These are phyloP conservation scores for Chlorella sorokiniana DNA, from an alignment of 139 green algal species.

Conservation along the genomic window DNA sequence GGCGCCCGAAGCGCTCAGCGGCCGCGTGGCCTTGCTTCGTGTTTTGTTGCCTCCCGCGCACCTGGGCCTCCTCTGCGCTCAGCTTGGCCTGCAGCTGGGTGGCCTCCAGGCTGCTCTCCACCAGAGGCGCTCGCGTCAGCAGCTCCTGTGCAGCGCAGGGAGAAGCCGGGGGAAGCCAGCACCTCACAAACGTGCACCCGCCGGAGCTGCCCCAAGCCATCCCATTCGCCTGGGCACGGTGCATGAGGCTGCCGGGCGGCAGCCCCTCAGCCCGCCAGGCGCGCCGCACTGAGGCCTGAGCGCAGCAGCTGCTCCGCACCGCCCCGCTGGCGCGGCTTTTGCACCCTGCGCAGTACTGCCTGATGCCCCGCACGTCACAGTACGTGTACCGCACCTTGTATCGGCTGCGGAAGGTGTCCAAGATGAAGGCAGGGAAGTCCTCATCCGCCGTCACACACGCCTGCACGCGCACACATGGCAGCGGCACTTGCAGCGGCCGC, in stretches of 20 bases:
- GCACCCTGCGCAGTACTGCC: not conserved
- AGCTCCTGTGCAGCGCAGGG: constrained; percentile 42
- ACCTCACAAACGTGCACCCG: too few relatives aligned
- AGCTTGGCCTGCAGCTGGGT: constrained; percentile 44
- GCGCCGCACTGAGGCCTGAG: too few relatives aligned
- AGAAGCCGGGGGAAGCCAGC: not conserved
- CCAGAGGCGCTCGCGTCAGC: constrained; percentile 45
- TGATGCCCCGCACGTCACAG: not conserved
- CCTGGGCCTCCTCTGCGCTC: constrained; percentile 43
- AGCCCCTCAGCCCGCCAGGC: too few relatives aligned
- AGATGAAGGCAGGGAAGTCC: constrained; percentile 45
- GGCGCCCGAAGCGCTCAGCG: too few relatives aligned
- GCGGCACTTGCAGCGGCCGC: too few relatives aligned
- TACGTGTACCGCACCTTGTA: constrained; percentile 41
- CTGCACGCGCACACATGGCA: too few relatives aligned
- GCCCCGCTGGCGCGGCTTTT: too few relatives aligned
- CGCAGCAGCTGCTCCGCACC: too few relatives aligned
- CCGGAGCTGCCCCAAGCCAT: too few relatives aligned
- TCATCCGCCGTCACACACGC: constrained; percentile 31
- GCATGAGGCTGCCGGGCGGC: not conserved
- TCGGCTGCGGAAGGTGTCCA: constrained; percentile 44
- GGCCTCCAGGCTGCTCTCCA: constrained; percentile 45
- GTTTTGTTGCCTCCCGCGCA: too few relatives aligned
- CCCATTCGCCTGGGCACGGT: not conserved
- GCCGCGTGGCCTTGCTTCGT: too few relatives aligned